Conservation (phyloP, 1,284 basidiomycete species). For the Cryptococcus sp. region DNA sequence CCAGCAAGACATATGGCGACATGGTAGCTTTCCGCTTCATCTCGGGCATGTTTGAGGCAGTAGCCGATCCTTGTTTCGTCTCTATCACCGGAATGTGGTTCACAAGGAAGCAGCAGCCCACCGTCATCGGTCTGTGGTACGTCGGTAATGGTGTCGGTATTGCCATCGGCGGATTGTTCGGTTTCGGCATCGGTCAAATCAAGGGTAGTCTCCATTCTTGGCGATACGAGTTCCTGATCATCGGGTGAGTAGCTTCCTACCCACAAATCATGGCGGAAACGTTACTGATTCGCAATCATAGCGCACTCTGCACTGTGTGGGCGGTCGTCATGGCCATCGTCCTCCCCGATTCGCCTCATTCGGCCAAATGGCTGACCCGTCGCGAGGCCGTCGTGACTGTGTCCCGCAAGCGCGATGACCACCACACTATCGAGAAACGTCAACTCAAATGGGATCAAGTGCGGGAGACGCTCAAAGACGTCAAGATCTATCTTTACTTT, state of each 20-base stretch:
- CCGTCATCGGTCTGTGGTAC: constrained; percentile 45
- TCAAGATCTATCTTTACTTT: constrained; percentile 49
- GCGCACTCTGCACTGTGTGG: constrained; percentile 39
- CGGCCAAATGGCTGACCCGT: constrained; percentile 40
- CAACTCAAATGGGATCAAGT: constrained; percentile 52
- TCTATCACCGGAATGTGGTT: constrained; percentile 42
- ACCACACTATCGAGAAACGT: constrained; percentile 51
- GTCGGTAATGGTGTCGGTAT: constrained; percentile 38
- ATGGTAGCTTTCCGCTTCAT: constrained; percentile 53
- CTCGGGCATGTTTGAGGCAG: constrained; percentile 53
- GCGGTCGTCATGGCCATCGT: constrained; percentile 38
- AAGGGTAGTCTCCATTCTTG: constrained; percentile 37
- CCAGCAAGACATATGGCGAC: constrained; percentile 48
- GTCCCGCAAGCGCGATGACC: constrained; percentile 48
- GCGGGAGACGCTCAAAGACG: constrained; percentile 46
- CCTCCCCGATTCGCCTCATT: constrained; percentile 40
- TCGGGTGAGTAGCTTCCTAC: constrained; percentile 24
- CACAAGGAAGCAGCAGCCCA: constrained; percentile 44
- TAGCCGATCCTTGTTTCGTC: constrained; percentile 46
- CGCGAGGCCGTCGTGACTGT: constrained; percentile 50
- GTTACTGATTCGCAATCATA: constrained; percentile 4
- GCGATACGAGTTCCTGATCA: constrained; percentile 51
- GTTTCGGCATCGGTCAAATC: constrained; percentile 46
- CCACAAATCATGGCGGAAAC: not conserved
- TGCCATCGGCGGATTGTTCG: constrained; percentile 40